phyloP scores from a whole-genome alignment of 768 basidiomycete species.

The Termitomyces sp. region DNA sequence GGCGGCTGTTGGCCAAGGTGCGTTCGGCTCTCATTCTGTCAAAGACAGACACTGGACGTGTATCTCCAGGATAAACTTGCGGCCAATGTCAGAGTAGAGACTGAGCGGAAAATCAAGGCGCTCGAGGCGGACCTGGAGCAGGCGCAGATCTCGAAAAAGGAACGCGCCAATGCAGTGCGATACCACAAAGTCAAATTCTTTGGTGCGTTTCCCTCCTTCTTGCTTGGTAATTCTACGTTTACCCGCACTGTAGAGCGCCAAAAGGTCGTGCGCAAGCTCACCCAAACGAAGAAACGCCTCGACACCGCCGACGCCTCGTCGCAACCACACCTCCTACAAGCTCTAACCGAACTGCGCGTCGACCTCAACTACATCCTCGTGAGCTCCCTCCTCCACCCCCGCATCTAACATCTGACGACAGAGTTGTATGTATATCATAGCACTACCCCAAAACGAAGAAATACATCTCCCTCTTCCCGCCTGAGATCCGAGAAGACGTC shows the following conservation, averaged over 20 bases:
- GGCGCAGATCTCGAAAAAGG: constrained; percentile 59
- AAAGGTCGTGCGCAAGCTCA: constrained; percentile 77
- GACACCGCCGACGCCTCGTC: constrained; percentile 26
- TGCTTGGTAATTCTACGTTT: neutral
- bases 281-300: constrained; percentile 55
- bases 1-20: constrained; percentile 77
- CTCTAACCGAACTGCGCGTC: constrained; percentile 62
- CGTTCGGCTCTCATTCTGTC: constrained; percentile 1
- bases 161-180: constrained; percentile 63
- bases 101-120: constrained; percentile 71
- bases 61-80: constrained; percentile 61
- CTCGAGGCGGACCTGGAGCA: constrained; percentile 68
- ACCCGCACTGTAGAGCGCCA: constrained; percentile 58
- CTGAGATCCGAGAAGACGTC: constrained; percentile 43
- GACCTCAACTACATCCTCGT: constrained; percentile 91
- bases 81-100: constrained; percentile 78
- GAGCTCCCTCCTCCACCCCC: constrained; percentile 5
- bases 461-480: constrained; percentile 88
- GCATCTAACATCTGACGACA: neutral
- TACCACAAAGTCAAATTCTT: constrained; percentile 97
- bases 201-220: constrained; percentile 41
- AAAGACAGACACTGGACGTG: neutral
- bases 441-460: constrained; percentile 82
- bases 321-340: constrained; percentile 36
- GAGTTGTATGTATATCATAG: constrained; percentile 40